Evolutionary conservation across 345 rosid genomes (phyloP), one percentile per base, ranked within the genome.

Genomic region (Salix caprea): DNA sequence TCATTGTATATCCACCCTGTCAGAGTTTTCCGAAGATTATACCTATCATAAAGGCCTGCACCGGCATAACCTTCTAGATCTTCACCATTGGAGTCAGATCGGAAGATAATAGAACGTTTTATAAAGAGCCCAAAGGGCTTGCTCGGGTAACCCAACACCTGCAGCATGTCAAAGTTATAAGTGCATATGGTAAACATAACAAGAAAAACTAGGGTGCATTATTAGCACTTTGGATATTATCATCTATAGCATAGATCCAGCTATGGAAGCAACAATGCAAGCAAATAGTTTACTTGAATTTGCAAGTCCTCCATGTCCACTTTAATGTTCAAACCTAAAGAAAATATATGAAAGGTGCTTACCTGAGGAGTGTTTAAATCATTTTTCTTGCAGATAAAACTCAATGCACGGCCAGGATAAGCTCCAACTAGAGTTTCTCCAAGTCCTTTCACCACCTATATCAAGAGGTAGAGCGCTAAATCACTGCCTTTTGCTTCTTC

Each of bases 381-480:
- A 56, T 70, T 82, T 83, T 96, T 96, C 91, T 90, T 90, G 94
- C 88, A 83, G 82, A 93, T 66, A 87, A 96, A 96, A 84, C 97
- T 93, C 86, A 96, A 81, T 72, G 99, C 95, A 15, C 99, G 98
- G 24, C 99, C 99, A 3, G 99, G 99, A 83, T 96, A 96, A 69
- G 99, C 99, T 86, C 99, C 99, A 52, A 96, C 99, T 14, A 96
- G 86, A 76, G 98, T 96, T 83, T 96, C 98, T 81, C 99, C 99
- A 21, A 96, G 99, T 56, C 99, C 99, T 82, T 87, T 88, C 73
- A 96, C 99, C 70, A 93, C 94, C 99, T 96, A 73, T n/a, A 72
- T 54, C 56, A 76, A 26, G 73, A 83, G 65, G 56, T 36, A 36
- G 28, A 72, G 67, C 54, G 46, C 39, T 21, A 72, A 74, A 48